Evolutionary conservation across 345 rosid species (phyloP).

Genomic region (Arabidopsis thaliana): DNA sequence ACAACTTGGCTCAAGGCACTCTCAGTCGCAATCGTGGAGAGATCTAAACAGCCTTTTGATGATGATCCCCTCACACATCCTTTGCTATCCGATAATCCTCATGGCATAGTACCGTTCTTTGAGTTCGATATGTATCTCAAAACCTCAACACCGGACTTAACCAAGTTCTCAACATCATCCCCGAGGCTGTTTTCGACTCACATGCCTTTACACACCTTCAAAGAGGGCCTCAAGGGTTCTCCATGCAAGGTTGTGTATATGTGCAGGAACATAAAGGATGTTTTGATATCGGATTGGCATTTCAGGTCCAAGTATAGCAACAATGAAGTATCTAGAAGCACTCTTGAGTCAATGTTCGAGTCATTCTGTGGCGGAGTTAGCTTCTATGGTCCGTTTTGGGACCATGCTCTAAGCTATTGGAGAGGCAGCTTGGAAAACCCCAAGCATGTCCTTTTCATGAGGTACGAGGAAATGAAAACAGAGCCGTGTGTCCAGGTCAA

Average conservation of each 20-base stretch:
- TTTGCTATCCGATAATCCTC: conserved; percentile 54
- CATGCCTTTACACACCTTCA: conserved; percentile 50
- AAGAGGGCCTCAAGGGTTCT: conserved; percentile 42
- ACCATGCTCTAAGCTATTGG: conserved; percentile 58
- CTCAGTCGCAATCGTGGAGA: conserved; percentile 14
- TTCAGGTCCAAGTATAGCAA: conserved; percentile 48
- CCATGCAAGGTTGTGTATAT: conserved; percentile 61
- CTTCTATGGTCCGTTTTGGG: conserved; percentile 61
- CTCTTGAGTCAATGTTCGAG: conserved; percentile 47
- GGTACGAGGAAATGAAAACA: conserved; percentile 52
- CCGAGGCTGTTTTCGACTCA: conserved; percentile 60
- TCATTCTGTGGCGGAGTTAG: conserved; percentile 51
- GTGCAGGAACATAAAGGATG: conserved; percentile 60
- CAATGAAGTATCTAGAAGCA: not conserved
- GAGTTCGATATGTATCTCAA: conserved; percentile 33
- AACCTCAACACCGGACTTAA: conserved; percentile 36
- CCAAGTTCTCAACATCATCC: conserved; percentile 23
- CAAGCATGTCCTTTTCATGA: conserved; percentile 51
- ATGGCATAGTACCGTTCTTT: conserved; percentile 58
- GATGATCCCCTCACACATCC: conserved; percentile 32
- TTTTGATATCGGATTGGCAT: conserved; percentile 58
- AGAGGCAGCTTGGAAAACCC: conserved; percentile 55
- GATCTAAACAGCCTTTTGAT: conserved; percentile 16
- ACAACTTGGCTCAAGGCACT: conserved; percentile 52
- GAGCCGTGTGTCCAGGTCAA: conserved; percentile 40